Evolutionary conservation across 306 rosid genomes (phyloP).

Genomic region (Castanopsis chinensis): DNA sequence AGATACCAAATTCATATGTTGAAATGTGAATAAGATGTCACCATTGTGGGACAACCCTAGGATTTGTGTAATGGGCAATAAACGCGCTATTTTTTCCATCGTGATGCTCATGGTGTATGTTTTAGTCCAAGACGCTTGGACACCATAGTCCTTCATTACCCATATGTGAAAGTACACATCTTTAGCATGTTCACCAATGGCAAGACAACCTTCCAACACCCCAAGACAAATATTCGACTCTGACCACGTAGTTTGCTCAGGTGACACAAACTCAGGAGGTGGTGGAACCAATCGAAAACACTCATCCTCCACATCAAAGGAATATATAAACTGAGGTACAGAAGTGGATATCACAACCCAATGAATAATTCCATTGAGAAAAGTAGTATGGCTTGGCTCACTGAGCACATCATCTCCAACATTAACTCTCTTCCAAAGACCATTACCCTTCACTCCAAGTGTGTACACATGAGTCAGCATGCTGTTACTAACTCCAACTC

Average conservation of each 20-base stretch:
- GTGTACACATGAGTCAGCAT: no score
- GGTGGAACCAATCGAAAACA: neutral
- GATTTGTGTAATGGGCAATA: neutral
- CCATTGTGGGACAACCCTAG: neutral
- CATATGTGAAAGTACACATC: neutral
- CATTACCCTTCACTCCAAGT: no score
- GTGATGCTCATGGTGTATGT: neutral
- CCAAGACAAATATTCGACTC: neutral
- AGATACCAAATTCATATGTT: neutral
- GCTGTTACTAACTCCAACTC: no score
- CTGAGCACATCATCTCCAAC: accelerated
- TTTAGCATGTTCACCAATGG: neutral
- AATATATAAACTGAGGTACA: neutral
- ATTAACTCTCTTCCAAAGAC: no score
- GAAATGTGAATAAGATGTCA: neutral
- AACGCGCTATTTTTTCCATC: no score
- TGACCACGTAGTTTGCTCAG: neutral
- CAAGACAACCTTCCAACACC: neutral
- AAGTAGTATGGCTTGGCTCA: neutral
- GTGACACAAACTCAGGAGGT: neutral
- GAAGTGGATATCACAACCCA: neutral
- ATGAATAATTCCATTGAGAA: neutral
- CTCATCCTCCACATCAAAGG: neutral
- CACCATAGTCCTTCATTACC: neutral
- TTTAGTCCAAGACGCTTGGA: neutral